phyloP scores from a whole-genome alignment of 2,329 filamentous ascomycete genomes.

The Amylocarpus encephaloides region DNA sequence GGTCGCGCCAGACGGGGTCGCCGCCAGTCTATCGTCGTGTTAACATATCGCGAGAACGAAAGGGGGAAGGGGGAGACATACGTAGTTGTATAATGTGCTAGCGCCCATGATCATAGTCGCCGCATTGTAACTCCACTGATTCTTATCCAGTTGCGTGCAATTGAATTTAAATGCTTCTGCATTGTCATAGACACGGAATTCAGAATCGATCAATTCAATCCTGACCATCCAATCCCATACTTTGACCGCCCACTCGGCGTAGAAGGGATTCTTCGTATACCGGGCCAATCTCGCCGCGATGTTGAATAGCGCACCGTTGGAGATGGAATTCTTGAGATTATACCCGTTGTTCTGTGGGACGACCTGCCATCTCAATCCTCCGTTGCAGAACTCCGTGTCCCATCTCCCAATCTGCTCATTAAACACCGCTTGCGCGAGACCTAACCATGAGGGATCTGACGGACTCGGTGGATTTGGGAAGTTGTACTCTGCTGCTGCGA shows the following conservation, averaged over 20 bases:
- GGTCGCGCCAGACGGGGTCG: constrained; percentile 48
- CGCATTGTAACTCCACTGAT: constrained; percentile 64
- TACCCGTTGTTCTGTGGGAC: constrained; percentile 71
- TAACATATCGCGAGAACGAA: neutral
- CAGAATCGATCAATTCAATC: constrained; percentile 51
- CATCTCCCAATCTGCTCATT: constrained; percentile 68
- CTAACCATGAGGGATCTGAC: constrained; percentile 57
- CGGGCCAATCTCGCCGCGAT: constrained; percentile 59
- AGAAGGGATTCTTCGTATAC: constrained; percentile 69
- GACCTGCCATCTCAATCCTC: constrained; percentile 77
- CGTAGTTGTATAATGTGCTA: constrained; percentile 62
- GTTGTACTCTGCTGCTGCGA: constrained; percentile 62
- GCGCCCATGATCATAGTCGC: constrained; percentile 60
- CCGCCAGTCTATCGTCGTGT: constrained; percentile 32
- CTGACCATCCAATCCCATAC: constrained; percentile 62
- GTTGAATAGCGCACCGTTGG: constrained; percentile 53
- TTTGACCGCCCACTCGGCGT: constrained; percentile 66
- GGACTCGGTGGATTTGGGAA: constrained; percentile 46
- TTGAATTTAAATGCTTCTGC: constrained; percentile 45
- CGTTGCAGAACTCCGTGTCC: constrained; percentile 60
- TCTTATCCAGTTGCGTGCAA: constrained; percentile 50
- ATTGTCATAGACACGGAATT: constrained; percentile 57
- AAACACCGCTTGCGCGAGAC: constrained; percentile 71
- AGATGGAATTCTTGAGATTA: constrained; percentile 63
- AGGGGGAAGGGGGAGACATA: constrained; percentile 26